Percentiles rank a stretch among this genome's conserved stretches.
phyloP scores from a whole-genome alignment of 208 protist genomes.

The Leishmania braziliensis region DNA sequence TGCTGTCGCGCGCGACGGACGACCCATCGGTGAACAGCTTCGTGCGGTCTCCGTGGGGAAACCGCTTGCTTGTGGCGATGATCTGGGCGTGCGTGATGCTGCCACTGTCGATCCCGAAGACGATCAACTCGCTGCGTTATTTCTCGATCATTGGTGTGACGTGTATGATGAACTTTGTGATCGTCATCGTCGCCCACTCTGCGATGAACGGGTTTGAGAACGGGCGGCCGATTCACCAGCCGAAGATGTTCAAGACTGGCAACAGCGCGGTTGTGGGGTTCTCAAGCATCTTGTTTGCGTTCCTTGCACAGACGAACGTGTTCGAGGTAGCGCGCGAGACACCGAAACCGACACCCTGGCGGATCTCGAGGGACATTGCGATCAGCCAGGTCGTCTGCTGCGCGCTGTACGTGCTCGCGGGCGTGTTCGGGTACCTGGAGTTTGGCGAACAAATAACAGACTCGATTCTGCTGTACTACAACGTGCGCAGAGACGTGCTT shows the following conservation, averaged over 20 bases:
- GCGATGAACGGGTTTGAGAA: conserved; percentile 52
- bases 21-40: conserved; percentile 46
- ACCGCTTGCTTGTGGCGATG: conserved; percentile 55
- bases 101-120: conserved; percentile 74
- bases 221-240: conserved; percentile 52
- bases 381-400: conserved; percentile 68
- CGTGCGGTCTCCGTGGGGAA: conserved; percentile 46
- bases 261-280: conserved; percentile 70
- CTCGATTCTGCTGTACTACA: conserved; percentile 76
- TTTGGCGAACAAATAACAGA: conserved; percentile 56
- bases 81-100: conserved; percentile 81
- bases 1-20: conserved; percentile 53
- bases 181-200: conserved; percentile 76
- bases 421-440: conserved; percentile 81
- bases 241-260: conserved; percentile 64
- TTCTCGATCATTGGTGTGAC: conserved; percentile 70
- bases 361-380: conserved; percentile 55
- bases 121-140: conserved; percentile 89
- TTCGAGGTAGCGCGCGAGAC: conserved; percentile 78
- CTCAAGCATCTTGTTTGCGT: conserved; percentile 85
- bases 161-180: conserved; percentile 80
- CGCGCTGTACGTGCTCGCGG: conserved; percentile 72
- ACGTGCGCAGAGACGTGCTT: conserved; percentile 49
- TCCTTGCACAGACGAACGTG: conserved; percentile 79
- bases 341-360: conserved; percentile 38